Base-by-base conservation (phyloP, 2,329 filamentous ascomycete genomes). In the Trichoderma sp. region DNA sequence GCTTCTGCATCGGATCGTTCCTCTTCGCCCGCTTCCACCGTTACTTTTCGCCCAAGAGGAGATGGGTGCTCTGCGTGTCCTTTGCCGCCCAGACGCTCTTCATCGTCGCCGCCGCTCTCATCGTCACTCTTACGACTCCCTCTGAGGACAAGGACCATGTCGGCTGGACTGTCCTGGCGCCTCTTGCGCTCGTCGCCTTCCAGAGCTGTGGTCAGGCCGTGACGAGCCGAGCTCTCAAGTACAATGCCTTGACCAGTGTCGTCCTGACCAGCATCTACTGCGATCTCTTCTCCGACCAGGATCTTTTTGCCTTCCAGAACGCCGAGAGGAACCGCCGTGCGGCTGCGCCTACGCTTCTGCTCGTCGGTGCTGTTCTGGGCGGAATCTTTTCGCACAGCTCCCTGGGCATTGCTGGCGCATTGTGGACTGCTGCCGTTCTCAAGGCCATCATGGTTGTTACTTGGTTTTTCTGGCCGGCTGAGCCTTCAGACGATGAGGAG, bases 211-310 rank as follows among this genome's bases (percentile, higher is more conserved):
- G 92, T 0, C 93, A 95, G 79, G 92, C 92, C 1, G 90, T 94
- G n/a, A 88, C 88, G 0, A 93, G 91, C 76, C 83, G 92, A 4
- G 89, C 91, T 0, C 80, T 95, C 72, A 87, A 90, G 76, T 91
- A 90, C 77, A 90, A 89, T 71, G 88, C 90, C 2, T 82, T 95
- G 23, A 94, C 92, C 0, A 94, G 91, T 73, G 92, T 94, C 17
- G 93, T 95, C 3, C 81, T 96, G 72, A 95, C 93, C 1, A 94
- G 91, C 78, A 90, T 93, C 73, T 95, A 95, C 82, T 94, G 92
- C 78, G 93, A 95, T 78, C 78, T 95, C 23, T 93, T 93, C 75
- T 92, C 90, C 1, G 92, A 94, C 71, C 81, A 82, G 36, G 79
- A 84, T 28, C 76, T 88, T 4, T 85, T 88, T 43, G 78, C 79